Evolutionary conservation across 2,329 filamentous ascomycete genomes (phyloP).

Genomic region (Aplosporella prunicola): DNA sequence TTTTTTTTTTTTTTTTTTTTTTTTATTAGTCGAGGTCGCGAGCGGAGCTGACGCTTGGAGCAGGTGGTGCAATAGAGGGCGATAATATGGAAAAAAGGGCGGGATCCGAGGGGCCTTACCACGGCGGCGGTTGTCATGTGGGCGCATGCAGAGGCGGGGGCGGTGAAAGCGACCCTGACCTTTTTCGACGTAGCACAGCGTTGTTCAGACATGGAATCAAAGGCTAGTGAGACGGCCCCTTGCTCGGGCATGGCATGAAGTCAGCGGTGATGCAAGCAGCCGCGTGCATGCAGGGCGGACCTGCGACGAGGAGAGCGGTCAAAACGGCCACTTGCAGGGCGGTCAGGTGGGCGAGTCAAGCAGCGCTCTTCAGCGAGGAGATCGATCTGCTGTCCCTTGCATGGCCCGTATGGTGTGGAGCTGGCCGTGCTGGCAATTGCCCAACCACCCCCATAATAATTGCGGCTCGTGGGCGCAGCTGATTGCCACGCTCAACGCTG

Average conservation of each 20-base stretch:
- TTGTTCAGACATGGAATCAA: slow-evolving; percentile 11
- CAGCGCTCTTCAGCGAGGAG: slow-evolving; percentile 1
- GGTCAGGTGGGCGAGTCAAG: background rate
- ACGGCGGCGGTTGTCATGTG: slow-evolving; percentile 2
- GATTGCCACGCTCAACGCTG: too few species aligned
- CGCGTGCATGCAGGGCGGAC: background rate
- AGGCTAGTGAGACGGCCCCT: slow-evolving; percentile 7
- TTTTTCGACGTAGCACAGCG: slow-evolving; percentile 10
- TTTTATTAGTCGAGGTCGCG: slow-evolving; percentile 11
- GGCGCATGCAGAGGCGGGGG: slow-evolving; percentile 6
- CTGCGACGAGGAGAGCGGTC: background rate
- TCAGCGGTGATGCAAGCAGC: slow-evolving; percentile 1
- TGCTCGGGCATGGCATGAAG: slow-evolving; percentile 2
- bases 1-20: slow-evolving; percentile 12
- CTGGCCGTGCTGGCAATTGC: background rate
- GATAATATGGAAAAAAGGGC: background rate
- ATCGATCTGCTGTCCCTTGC: slow-evolving; percentile 5
- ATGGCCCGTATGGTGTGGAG: background rate
- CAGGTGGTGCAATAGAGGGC: slow-evolving; percentile 27
- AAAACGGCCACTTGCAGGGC: background rate
- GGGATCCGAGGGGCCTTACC: background rate
- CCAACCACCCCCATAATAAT: too few species aligned
- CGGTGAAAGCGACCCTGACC: slow-evolving; percentile 2
- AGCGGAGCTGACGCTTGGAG: slow-evolving; percentile 5
- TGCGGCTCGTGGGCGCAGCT: slow-evolving; percentile 6